Base-by-base conservation (phyloP, 257 asterid genomes). In the Galeopsis tetrahit region DNA sequence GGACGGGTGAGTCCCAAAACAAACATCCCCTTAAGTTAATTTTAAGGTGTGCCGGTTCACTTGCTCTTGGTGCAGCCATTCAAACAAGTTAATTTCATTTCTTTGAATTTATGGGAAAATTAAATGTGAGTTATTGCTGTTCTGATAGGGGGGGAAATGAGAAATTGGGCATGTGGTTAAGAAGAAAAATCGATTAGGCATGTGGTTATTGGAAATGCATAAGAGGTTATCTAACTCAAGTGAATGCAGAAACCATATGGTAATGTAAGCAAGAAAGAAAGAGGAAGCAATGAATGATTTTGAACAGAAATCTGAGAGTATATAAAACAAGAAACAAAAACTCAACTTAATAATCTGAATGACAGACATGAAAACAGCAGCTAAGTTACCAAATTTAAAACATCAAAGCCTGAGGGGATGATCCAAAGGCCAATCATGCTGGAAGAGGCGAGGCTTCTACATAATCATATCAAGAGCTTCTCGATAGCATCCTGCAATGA, bases 401-500 rank as follows among this genome's bases (percentile, higher is more conserved):
- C 55, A 78, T 80, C 84, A 71, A 80, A 80, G 81, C 84, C 84
- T 68, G 65, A 35, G 55, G 58, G 58, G 75, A 59, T 68, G 70
- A 58, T 43, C 65, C 39, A 66, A 59, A 80, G 84, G 84, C 79
- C 84, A 76, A 72, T 80, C 81, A 80, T 40, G 79, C 79, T 80
- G 84, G 77, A 76, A 44, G 57, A 28, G 66, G 28, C 76, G 60
- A 21, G 28, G 52, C 55, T 70, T 75, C 57, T 80, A 71, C 73
- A 63, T 13, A 8, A 28, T 76, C 76, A 80, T 78, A 80, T 80
- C 73, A 80, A 70, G 81, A 80, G 84, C 81, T 80, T 80, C 77
- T 80, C 84, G 2, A 80, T 80, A 0, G 84, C 84, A 40, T 76
- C 81, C 84, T 80, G 79, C 72, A 71, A 39, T 55, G 36, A 6